Conservation (phyloP, 2,329 filamentous ascomycete species). For the Microascus cirrosus region DNA sequence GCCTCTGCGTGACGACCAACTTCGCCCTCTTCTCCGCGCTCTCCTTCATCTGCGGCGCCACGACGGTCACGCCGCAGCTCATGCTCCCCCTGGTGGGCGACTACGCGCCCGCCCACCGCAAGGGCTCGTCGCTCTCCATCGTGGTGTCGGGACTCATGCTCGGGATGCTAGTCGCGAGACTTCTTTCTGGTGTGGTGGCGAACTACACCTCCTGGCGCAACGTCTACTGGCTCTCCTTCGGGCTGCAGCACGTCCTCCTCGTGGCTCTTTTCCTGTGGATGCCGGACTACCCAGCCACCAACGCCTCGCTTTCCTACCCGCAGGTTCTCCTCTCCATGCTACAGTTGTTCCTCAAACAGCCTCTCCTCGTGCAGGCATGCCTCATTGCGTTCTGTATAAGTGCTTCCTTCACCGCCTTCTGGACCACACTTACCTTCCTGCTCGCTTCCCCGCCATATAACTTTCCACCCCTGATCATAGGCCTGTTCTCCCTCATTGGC, state of each 20-base stretch:
- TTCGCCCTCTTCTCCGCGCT: conserved; percentile 57
- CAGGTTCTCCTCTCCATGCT: conserved; percentile 54
- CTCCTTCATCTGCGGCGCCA: conserved; percentile 64
- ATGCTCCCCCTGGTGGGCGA: conserved; percentile 77
- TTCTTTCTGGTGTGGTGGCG: conserved; percentile 65
- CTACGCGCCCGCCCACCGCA: conserved; percentile 57
- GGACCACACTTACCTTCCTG: conserved; percentile 66
- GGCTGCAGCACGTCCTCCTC: conserved; percentile 57
- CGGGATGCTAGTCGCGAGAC: conserved; percentile 63
- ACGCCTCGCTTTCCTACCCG: conserved; percentile 54
- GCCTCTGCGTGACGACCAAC: conserved; percentile 55
- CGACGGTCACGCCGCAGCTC: conserved; percentile 67
- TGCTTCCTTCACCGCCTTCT: conserved; percentile 39
- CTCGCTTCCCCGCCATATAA: conserved; percentile 59
- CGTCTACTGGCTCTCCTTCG: conserved; percentile 70
- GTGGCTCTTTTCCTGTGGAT: conserved; percentile 58
- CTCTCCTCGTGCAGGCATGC: conserved; percentile 59
- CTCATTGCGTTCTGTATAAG: conserved; percentile 52
- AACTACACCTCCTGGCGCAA: conserved; percentile 65
- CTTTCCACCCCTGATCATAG: conserved; percentile 58
- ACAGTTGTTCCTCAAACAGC: conserved; percentile 51
- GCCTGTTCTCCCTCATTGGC: conserved; percentile 69
- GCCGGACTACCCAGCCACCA: conserved; percentile 71
- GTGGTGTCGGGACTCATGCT: conserved; percentile 66
- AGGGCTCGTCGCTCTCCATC: conserved; percentile 60